Conservation (phyloP, 768 basidiomycete genomes). For the Tulasnella sp. region DNA sequence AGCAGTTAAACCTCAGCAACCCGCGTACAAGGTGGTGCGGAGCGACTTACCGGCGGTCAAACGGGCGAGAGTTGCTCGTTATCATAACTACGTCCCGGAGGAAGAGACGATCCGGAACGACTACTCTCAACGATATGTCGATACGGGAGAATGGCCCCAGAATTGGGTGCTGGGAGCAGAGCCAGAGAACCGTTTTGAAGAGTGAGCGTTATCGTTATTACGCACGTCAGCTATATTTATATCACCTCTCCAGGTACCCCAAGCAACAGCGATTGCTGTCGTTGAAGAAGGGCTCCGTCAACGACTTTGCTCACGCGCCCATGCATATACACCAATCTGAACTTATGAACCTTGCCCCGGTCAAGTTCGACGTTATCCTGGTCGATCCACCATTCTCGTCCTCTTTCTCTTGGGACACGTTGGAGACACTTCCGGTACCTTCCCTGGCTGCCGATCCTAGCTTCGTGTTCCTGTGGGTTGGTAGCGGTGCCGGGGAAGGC, state of each 20-base stretch:
- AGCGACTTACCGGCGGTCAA: conserved; percentile 55
- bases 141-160: conserved; percentile 87
- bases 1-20: not conserved
- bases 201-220: conserved; percentile 43
- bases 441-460: conserved; percentile 79
- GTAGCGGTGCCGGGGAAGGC: conserved; percentile 78
- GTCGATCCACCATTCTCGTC: conserved; percentile 85
- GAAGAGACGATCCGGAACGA: conserved; percentile 97
- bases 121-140: conserved; percentile 81
- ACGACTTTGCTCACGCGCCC: conserved; percentile 55
- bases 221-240: not conserved
- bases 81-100: conserved; percentile 74
- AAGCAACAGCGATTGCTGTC: conserved; percentile 77
- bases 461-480: conserved; percentile 94
- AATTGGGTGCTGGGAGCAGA: conserved; percentile 86
- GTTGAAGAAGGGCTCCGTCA: conserved; percentile 71
- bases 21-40: not conserved
- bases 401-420: conserved; percentile 72
- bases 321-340: conserved; percentile 54
- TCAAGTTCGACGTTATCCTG: conserved; percentile 82
- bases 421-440: conserved; percentile 71
- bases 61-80: conserved; percentile 54
- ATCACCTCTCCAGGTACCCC: conserved; percentile 57
- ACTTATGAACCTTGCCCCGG: conserved; percentile 37
- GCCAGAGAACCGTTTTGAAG: conserved; percentile 80